Evolutionary conservation across 768 basidiomycete genomes (phyloP).

Genomic region (Peribolospora kevripleyi): DNA sequence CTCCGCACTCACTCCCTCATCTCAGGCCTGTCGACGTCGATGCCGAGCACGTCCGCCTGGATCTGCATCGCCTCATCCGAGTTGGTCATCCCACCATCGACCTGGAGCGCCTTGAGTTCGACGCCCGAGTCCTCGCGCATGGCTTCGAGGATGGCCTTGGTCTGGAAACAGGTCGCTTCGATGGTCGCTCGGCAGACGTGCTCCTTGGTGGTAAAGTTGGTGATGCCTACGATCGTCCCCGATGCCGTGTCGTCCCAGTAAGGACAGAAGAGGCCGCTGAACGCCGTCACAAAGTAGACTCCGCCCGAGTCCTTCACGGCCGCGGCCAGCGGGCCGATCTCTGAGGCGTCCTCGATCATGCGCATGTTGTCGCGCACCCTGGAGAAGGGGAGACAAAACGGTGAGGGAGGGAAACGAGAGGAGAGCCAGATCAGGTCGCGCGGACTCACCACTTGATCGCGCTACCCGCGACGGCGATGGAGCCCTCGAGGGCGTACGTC

Average conservation of each 20-base stretch:
- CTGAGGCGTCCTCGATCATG: conserved; percentile 50
- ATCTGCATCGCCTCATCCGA: conserved; percentile 69
- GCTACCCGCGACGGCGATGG: conserved; percentile 82
- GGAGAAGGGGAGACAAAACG: background rate
- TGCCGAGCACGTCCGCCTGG: conserved; percentile 72
- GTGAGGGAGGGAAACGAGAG: background rate
- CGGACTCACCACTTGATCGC: conserved; percentile 59
- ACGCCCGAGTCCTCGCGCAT: conserved; percentile 70
- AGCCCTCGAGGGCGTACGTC: conserved; percentile 82
- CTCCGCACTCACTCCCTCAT: conserved; percentile 64
- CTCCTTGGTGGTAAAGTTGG: conserved; percentile 51
- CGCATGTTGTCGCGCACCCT: conserved; percentile 75
- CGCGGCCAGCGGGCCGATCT: conserved; percentile 64
- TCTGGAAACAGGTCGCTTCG: conserved; percentile 91
- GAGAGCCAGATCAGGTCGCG: background rate
- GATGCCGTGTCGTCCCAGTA: conserved; percentile 91
- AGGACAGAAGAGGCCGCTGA: conserved; percentile 83
- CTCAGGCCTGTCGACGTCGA: conserved; percentile 69
- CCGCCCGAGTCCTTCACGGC: conserved; percentile 59
- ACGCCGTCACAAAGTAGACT: conserved; percentile 82
- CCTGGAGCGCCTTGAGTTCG: conserved; percentile 62
- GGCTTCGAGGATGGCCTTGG: conserved; percentile 76
- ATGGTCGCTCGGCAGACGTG: conserved; percentile 88
- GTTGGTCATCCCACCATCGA: conserved; percentile 97
- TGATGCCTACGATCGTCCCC: conserved; percentile 62